phyloP scores from a whole-genome alignment of 2,329 filamentous ascomycete genomes.

The Blastomyces emzantsi region DNA sequence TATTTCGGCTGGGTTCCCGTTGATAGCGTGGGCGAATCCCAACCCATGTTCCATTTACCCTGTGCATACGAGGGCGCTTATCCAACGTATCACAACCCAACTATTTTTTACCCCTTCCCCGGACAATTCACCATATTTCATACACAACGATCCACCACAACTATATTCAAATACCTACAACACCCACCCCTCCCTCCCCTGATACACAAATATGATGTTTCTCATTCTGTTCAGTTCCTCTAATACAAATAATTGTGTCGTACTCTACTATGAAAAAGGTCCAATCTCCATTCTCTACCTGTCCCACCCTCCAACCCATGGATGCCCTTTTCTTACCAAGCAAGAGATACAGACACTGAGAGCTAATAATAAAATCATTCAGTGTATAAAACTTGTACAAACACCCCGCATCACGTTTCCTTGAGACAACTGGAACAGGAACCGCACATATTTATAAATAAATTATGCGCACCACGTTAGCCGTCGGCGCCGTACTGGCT shows the following conservation, averaged over 20 bases:
- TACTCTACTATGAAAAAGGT: not conserved
- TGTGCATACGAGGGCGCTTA: not conserved
- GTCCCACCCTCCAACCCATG: not conserved
- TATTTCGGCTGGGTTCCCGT: not conserved
- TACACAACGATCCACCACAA: not conserved
- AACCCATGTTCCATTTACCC: not conserved
- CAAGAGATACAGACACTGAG: not conserved
- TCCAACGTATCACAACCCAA: not conserved
- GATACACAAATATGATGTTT: not conserved
- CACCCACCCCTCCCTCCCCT: too few relatives aligned
- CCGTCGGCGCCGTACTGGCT: constrained; percentile 15
- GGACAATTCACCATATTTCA: not conserved
- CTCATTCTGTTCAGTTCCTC: not conserved
- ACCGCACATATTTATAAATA: not conserved
- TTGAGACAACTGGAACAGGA: not conserved
- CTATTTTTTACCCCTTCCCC: not conserved
- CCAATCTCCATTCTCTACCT: not conserved
- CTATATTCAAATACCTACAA: not conserved
- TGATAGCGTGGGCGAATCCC: not conserved
- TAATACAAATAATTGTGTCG: not conserved
- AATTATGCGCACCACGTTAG: constrained; percentile 15
- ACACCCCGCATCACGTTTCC: not conserved
- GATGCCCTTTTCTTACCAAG: not conserved
- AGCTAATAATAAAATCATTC: not conserved
- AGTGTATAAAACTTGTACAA: not conserved